Conservation (phyloP, 495 filamentous ascomycete species). For the Aspergillus wentii region DNA sequence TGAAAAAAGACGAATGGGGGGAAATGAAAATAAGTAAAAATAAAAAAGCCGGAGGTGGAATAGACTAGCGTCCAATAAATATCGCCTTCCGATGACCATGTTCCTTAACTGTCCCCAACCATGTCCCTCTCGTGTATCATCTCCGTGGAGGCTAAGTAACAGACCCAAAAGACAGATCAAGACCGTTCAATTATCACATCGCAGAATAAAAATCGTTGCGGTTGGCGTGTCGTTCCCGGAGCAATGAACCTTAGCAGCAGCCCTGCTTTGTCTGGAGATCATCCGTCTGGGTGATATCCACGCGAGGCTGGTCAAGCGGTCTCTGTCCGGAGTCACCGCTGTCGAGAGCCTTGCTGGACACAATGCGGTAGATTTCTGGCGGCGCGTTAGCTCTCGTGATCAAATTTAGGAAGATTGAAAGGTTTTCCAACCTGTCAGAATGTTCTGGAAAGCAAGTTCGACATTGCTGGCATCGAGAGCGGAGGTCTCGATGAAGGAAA, state of each 20-base stretch:
- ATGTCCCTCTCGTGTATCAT: conserved; percentile 37
- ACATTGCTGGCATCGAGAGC: conserved; percentile 99
- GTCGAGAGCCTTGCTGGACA: conserved; percentile 94
- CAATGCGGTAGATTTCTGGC: conserved; percentile 98
- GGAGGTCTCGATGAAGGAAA: conserved; percentile 98
- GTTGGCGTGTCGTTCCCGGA: conserved; percentile 22
- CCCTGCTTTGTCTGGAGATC: conserved; percentile 74
- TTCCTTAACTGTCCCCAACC: conserved; percentile 26
- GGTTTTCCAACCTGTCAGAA: conserved; percentile 93
- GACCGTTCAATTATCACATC: conserved; percentile 38
- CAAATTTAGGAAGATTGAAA: too few species aligned
- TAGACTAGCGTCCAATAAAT: conserved; percentile 22
- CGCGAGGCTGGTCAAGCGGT: conserved; percentile 67
- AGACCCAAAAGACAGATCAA: conserved; percentile 37
- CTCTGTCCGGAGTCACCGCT: conserved; percentile 71
- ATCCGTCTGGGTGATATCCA: conserved; percentile 77
- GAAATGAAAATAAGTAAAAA: too few species aligned
- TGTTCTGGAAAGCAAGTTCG: conserved; percentile 99
- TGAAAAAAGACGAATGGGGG: too few species aligned
- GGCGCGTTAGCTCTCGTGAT: too few species aligned
- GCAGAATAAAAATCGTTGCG: conserved; percentile 40
- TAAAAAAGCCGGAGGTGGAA: conserved; percentile 10
- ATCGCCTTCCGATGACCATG: conserved; percentile 18
- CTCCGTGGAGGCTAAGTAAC: conserved; percentile 35
- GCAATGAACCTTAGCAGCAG: conserved; percentile 66